A percentile compares a stretch with the other conserved stretches of the same genome.
Conservation (phyloP, 345 rosid species). For the Citrus trifoliata region DNA sequence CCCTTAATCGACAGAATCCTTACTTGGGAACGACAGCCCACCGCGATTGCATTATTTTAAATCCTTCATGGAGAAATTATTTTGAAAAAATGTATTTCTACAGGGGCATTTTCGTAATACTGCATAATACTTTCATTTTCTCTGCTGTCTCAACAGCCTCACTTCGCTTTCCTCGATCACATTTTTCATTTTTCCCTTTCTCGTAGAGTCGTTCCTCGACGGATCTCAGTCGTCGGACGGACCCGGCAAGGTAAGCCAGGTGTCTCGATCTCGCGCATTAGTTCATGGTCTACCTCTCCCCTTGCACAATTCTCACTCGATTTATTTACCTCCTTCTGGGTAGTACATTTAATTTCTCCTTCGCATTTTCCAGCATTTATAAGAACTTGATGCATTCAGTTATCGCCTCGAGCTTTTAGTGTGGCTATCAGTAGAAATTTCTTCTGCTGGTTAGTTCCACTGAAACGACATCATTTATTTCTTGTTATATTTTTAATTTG, state of each 20-base stretch:
- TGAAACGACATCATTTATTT: neutral
- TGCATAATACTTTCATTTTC: neutral
- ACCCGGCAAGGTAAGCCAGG: slow-evolving; percentile 8
- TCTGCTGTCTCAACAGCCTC: neutral
- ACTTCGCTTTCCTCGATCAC: neutral
- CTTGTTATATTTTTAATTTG: neutral
- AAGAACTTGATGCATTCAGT: neutral
- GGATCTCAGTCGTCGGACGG: slow-evolving; percentile 16
- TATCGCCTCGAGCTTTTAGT: neutral
- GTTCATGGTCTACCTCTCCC: neutral
- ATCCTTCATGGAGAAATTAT: neutral
- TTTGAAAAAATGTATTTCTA: neutral
- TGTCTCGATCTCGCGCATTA: neutral
- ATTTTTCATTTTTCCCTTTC: neutral
- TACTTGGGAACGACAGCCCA: neutral
- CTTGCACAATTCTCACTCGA: neutral
- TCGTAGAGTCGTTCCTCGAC: slow-evolving; percentile 9
- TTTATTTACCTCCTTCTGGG: neutral
- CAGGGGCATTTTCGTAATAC: neutral
- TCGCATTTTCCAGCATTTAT: neutral
- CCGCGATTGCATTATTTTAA: neutral
- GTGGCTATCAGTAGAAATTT: neutral
- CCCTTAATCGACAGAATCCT: neutral
- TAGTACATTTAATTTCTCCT: neutral
- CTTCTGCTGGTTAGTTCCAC: neutral